These are phyloP conservation scores for Chenopodium suecicum DNA, from an alignment of 148 eudicot species.

Conservation along the genomic window DNA sequence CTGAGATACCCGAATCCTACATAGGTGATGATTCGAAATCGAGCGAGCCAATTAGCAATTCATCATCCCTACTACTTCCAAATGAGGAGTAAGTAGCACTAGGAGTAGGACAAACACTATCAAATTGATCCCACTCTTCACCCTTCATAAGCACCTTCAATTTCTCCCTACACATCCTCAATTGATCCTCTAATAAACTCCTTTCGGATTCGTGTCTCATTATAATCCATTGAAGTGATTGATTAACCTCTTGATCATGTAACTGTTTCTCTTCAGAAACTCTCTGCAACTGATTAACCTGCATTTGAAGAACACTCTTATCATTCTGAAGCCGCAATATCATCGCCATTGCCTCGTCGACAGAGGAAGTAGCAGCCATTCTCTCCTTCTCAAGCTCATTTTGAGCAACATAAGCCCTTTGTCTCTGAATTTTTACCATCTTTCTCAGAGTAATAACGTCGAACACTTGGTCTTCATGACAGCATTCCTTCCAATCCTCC, in stretches of 20 bases:
- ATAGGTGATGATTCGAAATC: conserved; percentile 37
- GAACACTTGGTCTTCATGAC: conserved; percentile 49
- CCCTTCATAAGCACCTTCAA: conserved; percentile 31
- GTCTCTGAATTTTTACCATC: conserved; percentile 56
- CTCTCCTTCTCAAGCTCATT: conserved; percentile 78
- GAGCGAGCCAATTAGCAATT: conserved; percentile 48
- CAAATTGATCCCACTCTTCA: conserved; percentile 43
- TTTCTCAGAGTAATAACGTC: conserved; percentile 57
- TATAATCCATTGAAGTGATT: conserved; percentile 67
- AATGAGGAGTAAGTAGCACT: conserved; percentile 28
- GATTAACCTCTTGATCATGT: conserved; percentile 79
- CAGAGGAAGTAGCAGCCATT: conserved; percentile 65
- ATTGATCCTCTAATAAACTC: conserved; percentile 51
- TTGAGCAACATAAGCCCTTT: conserved; percentile 39
- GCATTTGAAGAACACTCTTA: conserved; percentile 62
- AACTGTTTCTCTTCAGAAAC: conserved; percentile 63
- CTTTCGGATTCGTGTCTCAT: conserved; percentile 58
- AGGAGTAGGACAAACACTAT: conserved; percentile 34
- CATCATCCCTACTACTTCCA: conserved; percentile 31
- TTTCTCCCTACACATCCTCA: conserved; percentile 46
- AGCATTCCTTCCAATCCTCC: conserved; percentile 26
- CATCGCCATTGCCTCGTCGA: conserved; percentile 94
- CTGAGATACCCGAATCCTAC: conserved; percentile 26
- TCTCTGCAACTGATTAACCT: conserved; percentile 55
- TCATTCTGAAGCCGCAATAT: conserved; percentile 75